These are phyloP conservation scores for Torrubiellomyces zombiae DNA, from an alignment of 2,329 filamentous ascomycete species.

Conservation along the genomic window DNA sequence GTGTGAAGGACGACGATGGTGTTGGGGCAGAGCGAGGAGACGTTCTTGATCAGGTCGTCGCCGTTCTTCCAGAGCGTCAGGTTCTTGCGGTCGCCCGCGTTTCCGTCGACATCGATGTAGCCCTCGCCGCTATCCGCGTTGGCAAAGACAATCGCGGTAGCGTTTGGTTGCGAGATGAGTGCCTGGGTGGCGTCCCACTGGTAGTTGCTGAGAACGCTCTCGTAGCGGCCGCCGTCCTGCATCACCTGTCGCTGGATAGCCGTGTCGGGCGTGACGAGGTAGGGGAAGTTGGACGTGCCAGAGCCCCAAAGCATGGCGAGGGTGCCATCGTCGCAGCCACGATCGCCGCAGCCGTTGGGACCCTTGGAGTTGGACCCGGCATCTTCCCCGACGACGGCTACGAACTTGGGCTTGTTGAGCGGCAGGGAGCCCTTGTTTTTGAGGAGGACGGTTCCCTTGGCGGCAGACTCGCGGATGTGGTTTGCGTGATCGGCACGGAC, in stretches of 20 bases:
- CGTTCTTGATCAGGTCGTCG: slow-evolving; percentile 65
- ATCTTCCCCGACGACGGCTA: slow-evolving; percentile 70
- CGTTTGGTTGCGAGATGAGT: slow-evolving; percentile 44
- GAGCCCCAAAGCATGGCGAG: slow-evolving; percentile 69
- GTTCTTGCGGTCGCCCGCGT: slow-evolving; percentile 81
- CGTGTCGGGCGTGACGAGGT: slow-evolving; percentile 57
- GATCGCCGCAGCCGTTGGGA: slow-evolving; percentile 63
- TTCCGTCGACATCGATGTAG: slow-evolving; percentile 67
- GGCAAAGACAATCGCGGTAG: slow-evolving; percentile 71
- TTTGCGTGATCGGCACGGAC: slow-evolving; percentile 60
- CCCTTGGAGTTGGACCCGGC: slow-evolving; percentile 59
- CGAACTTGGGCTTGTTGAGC: slow-evolving; percentile 58
- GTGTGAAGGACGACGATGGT: slow-evolving; percentile 87
- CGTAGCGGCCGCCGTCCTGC: slow-evolving; percentile 40
- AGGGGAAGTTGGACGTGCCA: slow-evolving; percentile 57
- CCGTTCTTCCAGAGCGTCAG: slow-evolving; percentile 77
- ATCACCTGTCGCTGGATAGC: slow-evolving; percentile 49
- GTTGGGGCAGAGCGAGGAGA: slow-evolving; percentile 64
- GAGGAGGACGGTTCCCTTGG: slow-evolving; percentile 70
- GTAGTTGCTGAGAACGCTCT: slow-evolving; percentile 52
- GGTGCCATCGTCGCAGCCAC: slow-evolving; percentile 41
- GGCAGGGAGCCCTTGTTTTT: slow-evolving; percentile 72
- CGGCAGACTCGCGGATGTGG: slow-evolving; percentile 60
- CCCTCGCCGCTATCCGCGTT: slow-evolving; percentile 80
- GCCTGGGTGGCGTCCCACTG: slow-evolving; percentile 42